Percentiles rank a stretch among this genome's conserved stretches.
phyloP scores from a whole-genome alignment of 2,329 filamentous ascomycete genomes.

The Zymoseptoria ardabiliae region DNA sequence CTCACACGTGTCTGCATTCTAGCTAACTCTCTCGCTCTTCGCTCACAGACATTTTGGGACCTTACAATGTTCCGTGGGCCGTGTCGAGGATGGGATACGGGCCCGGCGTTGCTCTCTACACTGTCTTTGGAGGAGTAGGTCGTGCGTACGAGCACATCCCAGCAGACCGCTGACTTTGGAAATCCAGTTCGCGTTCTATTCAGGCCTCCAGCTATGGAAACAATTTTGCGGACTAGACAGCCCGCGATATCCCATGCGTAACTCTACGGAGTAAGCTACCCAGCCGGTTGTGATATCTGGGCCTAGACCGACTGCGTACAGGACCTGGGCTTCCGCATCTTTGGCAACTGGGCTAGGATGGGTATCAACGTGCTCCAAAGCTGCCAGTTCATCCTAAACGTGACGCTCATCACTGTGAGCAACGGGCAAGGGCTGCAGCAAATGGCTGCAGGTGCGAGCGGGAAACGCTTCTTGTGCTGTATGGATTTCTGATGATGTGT shows the following conservation, averaged over 20 bases:
- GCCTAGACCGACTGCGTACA: constrained; percentile 4
- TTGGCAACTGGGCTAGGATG: constrained; percentile 32
- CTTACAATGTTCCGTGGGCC: constrained; percentile 31
- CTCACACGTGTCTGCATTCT: too few relatives aligned
- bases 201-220: constrained; percentile 35
- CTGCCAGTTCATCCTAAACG: constrained; percentile 42
- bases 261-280: constrained; percentile 28
- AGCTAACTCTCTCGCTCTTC: too few relatives aligned
- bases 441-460: constrained; percentile 31
- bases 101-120: constrained; percentile 33
- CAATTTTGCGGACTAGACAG: constrained; percentile 38
- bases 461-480: constrained; percentile 38
- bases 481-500: background rate
- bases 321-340: constrained; percentile 36
- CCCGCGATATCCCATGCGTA: constrained; percentile 33
- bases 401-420: constrained; percentile 46
- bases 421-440: constrained; percentile 51
- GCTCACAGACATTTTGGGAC: constrained; percentile 31
- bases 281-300: background rate
- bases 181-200: constrained; percentile 26
- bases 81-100: constrained; percentile 28
- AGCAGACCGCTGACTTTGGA: background rate
- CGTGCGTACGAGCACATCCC: background rate
- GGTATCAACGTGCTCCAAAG: constrained; percentile 35
- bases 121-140: constrained; percentile 27